Percentiles rank a stretch among this genome's conserved stretches.
Conservation (phyloP, 1,139 yeast species). For the Protomyces lactucae-debilis region DNA sequence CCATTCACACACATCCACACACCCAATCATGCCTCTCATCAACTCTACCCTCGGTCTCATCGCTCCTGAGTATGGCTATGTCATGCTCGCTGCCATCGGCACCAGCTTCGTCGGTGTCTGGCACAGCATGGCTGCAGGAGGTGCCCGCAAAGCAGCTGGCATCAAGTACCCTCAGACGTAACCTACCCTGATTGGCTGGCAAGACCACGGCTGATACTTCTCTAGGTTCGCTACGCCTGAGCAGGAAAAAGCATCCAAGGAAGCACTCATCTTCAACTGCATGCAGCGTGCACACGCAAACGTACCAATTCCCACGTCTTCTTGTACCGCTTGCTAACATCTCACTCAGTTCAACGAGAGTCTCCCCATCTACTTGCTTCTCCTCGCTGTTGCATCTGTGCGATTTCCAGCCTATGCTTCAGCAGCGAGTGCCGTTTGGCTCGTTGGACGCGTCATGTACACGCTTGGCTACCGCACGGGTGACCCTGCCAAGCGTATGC, state of each 20-base stretch:
- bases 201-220: not conserved
- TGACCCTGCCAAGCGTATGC: slow-evolving; percentile 11
- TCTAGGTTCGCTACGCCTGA: slow-evolving; percentile 8
- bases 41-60: slow-evolving; percentile 21
- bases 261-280: slow-evolving; percentile 14
- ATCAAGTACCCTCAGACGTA: slow-evolving; percentile 13
- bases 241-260: slow-evolving; percentile 7
- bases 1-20: not conserved
- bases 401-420: slow-evolving; percentile 9
- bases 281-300: slow-evolving; percentile 26
- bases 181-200: not conserved
- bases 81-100: slow-evolving; percentile 17
- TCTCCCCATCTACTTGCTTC: slow-evolving; percentile 8
- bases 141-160: slow-evolving; percentile 6
- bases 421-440: slow-evolving; percentile 7
- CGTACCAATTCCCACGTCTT: not conserved
- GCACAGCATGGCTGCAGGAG: slow-evolving; percentile 17
- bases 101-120: slow-evolving; percentile 22
- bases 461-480: slow-evolving; percentile 24
- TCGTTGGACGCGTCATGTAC: slow-evolving; percentile 22
- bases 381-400: slow-evolving; percentile 9
- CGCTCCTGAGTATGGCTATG: slow-evolving; percentile 22
- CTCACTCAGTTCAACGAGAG: slow-evolving; percentile 4
- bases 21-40: slow-evolving; percentile 13
- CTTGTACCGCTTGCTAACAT: not conserved